A percentile compares a stretch with the other conserved stretches of the same genome.
phyloP scores from a whole-genome alignment of 2,329 filamentous ascomycete genomes.

The Nannizziopsis arthrosporioides region DNA sequence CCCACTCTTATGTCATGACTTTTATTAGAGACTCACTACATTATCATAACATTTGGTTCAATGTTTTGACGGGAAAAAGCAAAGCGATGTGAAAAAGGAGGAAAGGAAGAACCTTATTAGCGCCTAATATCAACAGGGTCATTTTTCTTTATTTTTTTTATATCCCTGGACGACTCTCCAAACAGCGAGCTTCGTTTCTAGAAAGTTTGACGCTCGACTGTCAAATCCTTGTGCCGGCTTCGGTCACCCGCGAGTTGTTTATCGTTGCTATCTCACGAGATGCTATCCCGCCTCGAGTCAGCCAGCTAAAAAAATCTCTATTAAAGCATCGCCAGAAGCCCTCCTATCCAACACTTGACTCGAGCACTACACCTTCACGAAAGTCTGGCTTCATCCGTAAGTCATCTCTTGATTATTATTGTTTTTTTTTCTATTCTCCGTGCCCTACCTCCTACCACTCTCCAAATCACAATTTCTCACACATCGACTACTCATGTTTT shows the following conservation, averaged over 20 bases:
- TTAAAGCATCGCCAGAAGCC: not conserved
- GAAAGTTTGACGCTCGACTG: conserved; percentile 3
- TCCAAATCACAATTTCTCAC: no score
- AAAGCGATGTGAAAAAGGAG: conserved; percentile 2
- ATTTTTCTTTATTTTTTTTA: conserved; percentile 1
- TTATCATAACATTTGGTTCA: conserved; percentile 3
- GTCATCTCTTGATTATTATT: not conserved
- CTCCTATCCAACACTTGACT: not conserved
- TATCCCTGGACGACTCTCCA: conserved; percentile 6
- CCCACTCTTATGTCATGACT: conserved; percentile 9
- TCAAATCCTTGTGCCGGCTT: not conserved
- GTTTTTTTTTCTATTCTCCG: no score
- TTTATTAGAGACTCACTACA: not conserved
- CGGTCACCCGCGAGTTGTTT: conserved; percentile 2
- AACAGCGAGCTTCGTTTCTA: conserved; percentile 1
- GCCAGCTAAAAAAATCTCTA: not conserved
- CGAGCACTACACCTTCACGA: not conserved
- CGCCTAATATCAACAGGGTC: conserved; percentile 9
- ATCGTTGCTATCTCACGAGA: not conserved
- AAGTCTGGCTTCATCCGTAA: not conserved
- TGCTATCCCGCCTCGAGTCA: not conserved
- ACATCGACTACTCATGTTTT: no score
- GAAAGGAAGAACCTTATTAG: conserved; percentile 10
- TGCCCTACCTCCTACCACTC: no score
- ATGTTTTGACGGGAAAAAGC: conserved; percentile 5